Base-by-base conservation (phyloP, 495 filamentous ascomycete species). In the Aspergillus leporis region DNA sequence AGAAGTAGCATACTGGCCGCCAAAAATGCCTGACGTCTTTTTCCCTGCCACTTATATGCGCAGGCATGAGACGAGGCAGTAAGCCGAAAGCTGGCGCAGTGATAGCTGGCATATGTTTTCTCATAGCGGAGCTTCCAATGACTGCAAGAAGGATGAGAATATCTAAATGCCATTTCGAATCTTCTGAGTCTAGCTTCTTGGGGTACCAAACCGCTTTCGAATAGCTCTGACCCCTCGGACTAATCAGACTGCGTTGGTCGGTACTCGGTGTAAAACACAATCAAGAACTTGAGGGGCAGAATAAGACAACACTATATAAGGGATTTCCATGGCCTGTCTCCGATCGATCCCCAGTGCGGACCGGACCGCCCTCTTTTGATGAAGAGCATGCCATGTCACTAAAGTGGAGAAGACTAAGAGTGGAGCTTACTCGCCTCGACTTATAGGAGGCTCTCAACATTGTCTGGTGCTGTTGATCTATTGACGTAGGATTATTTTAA, bases 61-160 rank as follows among this genome's bases (percentile, higher is more conserved):
- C 83, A 85, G 59, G 78, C 70, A 59, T 87, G 45, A 90, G 81
- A 49, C 85, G 85, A 31, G 87, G 87, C 9, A 87, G 75, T 21
- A 82, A 70, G 61, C 81, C 84, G 25, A 85, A 71, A 48, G 73
- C 67, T 21, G 79, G 81, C 22, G 83, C 79, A 2, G 84, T 86
- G 34, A 87, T 75, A 47, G 76, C 73, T 60, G 85, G 83, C 0
- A 78, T 69, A 63, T 87, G 83, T 59, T 78, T 75, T 59, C 77
- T 76, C 46, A 87, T 81, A 4, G 80, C 75, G 14, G 77, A 78
- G 62, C 87, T 84, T 62, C 85, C 85, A 58, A 87, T 82, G 59
- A 87, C 81, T 49, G 85, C 85, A 52, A 88, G 78, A 4, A 88
- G 76, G 31, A 80, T 81, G 55, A 88, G 83, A 40, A 87, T 81